A percentile compares a stretch with the other conserved stretches of the same genome.
These are phyloP conservation scores for Camelina hispida DNA, from an alignment of 345 rosid genomes.

Conservation along the genomic window DNA sequence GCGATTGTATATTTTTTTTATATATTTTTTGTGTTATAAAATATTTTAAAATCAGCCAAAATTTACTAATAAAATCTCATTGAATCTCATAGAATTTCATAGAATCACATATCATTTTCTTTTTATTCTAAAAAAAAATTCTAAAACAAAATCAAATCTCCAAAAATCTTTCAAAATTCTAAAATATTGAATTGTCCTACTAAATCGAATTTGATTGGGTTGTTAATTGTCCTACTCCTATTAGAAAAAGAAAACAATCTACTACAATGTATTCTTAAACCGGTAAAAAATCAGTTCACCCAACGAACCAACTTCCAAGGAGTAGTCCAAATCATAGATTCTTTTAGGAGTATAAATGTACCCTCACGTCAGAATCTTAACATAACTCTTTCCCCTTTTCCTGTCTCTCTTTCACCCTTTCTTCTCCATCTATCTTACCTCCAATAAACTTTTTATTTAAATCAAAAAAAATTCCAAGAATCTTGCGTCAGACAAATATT, in stretches of 20 bases:
- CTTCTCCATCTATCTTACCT: slow-evolving; percentile 36
- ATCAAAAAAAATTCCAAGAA: slow-evolving; percentile 1
- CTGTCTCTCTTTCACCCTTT: slow-evolving; percentile 38
- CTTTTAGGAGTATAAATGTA: not conserved
- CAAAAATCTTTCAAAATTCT: too few species aligned
- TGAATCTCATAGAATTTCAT: too few species aligned
- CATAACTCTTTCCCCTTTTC: slow-evolving; percentile 29
- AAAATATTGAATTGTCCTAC: too few species aligned
- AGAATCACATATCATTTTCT: too few species aligned
- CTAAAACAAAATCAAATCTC: too few species aligned
- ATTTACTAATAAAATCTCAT: too few species aligned
- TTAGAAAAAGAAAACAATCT: not conserved
- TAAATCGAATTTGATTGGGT: not conserved
- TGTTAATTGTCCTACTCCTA: slow-evolving; percentile 7
- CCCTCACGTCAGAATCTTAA: slow-evolving; percentile 40
- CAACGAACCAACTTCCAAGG: slow-evolving; percentile 31
- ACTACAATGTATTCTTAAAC: slow-evolving; percentile 28
- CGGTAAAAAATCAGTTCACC: slow-evolving; percentile 18
- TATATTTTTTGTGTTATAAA: too few species aligned
- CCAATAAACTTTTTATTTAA: slow-evolving; percentile 23
- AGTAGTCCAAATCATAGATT: slow-evolving; percentile 25
- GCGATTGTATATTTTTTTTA: too few species aligned
- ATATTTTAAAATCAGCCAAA: too few species aligned
- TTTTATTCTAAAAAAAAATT: too few species aligned
- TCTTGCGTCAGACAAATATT: slow-evolving; percentile 24